phyloP scores from a whole-genome alignment of 257 asterid genomes.

The Lantana camara region DNA sequence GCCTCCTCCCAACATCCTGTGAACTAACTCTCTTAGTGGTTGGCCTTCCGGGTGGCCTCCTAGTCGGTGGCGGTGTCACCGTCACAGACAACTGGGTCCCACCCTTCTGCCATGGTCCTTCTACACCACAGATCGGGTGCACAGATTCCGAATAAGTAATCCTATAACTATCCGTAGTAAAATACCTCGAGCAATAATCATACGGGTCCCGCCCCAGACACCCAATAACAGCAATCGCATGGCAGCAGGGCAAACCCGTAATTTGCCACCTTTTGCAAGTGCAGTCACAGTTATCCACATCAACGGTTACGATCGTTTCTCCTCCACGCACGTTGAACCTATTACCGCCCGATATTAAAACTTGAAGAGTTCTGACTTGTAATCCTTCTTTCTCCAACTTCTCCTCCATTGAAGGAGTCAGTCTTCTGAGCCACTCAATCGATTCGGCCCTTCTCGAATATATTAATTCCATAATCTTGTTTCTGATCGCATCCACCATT shows the following conservation, averaged over 20 bases:
- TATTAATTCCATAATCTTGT: conserved; percentile 67
- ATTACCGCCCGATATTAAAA: conserved; percentile 42
- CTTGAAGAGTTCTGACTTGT: conserved; percentile 52
- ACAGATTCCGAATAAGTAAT: conserved; percentile 72
- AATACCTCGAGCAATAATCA: conserved; percentile 74
- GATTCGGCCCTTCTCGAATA: conserved; percentile 59
- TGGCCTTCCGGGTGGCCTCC: conserved; percentile 96
- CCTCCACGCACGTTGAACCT: conserved; percentile 81
- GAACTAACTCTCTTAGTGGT: conserved; percentile 67
- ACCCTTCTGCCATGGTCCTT: conserved; percentile 47
- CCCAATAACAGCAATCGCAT: conserved; percentile 67
- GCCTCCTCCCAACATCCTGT: conserved; percentile 68
- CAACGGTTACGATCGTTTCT: conserved; percentile 68
- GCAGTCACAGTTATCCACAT: conserved; percentile 65
- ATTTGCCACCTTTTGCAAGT: conserved; percentile 81
- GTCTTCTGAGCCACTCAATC: conserved; percentile 67
- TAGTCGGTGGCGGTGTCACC: conserved; percentile 92
- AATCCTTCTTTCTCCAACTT: conserved; percentile 66
- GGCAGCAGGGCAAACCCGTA: conserved; percentile 87
- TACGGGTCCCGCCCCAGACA: conserved; percentile 56
- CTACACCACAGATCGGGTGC: conserved; percentile 57
- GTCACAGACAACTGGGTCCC: conserved; percentile 51
- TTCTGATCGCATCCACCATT: conserved; percentile 82
- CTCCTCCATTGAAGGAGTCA: conserved; percentile 86
- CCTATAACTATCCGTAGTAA: conserved; percentile 65